These are phyloP conservation scores for Drosera capensis DNA, from an alignment of 148 eudicot genomes.

Conservation along the genomic window DNA sequence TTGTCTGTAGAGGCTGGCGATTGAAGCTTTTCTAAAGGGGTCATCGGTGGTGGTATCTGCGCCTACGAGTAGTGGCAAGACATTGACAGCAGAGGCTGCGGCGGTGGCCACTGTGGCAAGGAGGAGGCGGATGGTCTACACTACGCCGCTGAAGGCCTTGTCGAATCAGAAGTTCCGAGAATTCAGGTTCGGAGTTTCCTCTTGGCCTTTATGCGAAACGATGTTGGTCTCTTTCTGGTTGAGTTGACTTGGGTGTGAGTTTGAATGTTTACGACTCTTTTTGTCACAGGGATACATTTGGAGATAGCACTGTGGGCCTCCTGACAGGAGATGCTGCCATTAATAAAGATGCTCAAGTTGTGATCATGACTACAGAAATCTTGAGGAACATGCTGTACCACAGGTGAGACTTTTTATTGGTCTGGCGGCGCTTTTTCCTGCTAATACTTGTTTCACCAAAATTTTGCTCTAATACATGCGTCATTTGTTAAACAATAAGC, in stretches of 20 bases:
- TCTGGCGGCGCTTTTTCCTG: not conserved
- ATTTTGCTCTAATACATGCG: no score
- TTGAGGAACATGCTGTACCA: slow-evolving; percentile 90
- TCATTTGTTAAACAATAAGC: no score
- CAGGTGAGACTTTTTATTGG: slow-evolving; percentile 27
- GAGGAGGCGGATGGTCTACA: slow-evolving; percentile 76
- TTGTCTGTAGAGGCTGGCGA: slow-evolving; percentile 44
- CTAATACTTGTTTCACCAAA: no score
- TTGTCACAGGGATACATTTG: slow-evolving; percentile 63
- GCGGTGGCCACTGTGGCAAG: slow-evolving; percentile 81
- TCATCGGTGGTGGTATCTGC: slow-evolving; percentile 97
- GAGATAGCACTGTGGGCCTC: slow-evolving; percentile 85
- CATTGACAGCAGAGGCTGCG: slow-evolving; percentile 93
- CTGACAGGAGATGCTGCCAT: slow-evolving; percentile 93
- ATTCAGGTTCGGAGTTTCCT: slow-evolving; percentile 37
- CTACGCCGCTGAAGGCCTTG: slow-evolving; percentile 92
- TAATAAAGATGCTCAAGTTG: slow-evolving; percentile 84
- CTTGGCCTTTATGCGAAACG: not conserved
- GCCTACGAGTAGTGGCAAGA: slow-evolving; percentile 95
- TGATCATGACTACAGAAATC: slow-evolving; percentile 97
- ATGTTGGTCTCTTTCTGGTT: not conserved
- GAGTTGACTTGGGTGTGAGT: not conserved
- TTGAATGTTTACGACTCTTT: not conserved
- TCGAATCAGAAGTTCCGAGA: slow-evolving; percentile 97
- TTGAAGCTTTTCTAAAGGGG: slow-evolving; percentile 80